Conservation (phyloP, 371 early-diverging fungal genomes). For the Neoconidiobolus thromboides region DNA sequence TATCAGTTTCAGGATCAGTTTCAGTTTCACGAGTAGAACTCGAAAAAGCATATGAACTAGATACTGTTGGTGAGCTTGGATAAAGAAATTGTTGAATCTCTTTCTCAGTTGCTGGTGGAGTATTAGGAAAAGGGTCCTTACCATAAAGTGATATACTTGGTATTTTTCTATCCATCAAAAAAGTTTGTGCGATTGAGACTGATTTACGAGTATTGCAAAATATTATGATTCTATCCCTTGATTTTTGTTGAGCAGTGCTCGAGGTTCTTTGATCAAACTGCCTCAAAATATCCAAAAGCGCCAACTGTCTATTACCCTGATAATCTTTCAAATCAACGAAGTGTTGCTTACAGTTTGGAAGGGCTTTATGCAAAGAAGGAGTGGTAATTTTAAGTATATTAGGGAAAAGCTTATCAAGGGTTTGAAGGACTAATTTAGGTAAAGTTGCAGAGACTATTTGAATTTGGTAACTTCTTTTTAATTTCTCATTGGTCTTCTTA, state of each 20-base stretch:
- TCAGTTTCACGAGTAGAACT: background rate
- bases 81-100: background rate
- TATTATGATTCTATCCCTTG: conserved; percentile 34
- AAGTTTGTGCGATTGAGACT: conserved; percentile 34
- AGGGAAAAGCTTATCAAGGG: conserved; percentile 32
- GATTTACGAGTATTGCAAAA: conserved; percentile 71
- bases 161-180: conserved; percentile 33
- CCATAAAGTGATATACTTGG: conserved; percentile 33
- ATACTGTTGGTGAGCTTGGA: background rate
- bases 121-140: conserved; percentile 15
- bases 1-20: conserved; percentile 2
- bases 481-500: conserved; percentile 9
- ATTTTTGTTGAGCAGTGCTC: conserved; percentile 21
- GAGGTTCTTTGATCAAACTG: conserved; percentile 16
- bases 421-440: conserved; percentile 49
- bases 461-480: conserved; percentile 7
- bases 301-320: conserved; percentile 35
- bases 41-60: background rate
- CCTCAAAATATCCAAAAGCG: conserved; percentile 51
- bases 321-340: conserved; percentile 46
- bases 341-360: conserved; percentile 49
- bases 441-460: conserved; percentile 72
- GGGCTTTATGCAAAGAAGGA: conserved; percentile 60
- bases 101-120: conserved; percentile 1
- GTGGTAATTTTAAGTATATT: conserved; percentile 49